phyloP scores from a whole-genome alignment of 768 basidiomycete species.

The Russula vinacea region DNA sequence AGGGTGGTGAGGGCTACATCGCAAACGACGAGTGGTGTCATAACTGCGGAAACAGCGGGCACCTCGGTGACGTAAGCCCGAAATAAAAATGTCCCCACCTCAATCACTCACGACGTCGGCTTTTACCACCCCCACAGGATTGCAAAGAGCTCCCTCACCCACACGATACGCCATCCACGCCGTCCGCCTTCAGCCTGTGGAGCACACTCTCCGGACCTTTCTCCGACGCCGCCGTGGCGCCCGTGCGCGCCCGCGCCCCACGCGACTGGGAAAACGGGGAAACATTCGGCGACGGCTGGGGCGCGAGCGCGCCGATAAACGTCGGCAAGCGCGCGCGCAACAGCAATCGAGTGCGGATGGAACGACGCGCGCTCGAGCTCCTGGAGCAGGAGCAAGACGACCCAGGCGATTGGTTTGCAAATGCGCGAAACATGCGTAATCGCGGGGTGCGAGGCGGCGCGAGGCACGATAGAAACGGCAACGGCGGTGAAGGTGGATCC shows the following conservation, averaged over 20 bases:
- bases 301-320: constrained; percentile 47
- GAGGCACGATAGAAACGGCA: too few species aligned
- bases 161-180: constrained; percentile 46
- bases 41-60: constrained; percentile 69
- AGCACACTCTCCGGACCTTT: constrained; percentile 68
- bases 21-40: constrained; percentile 76
- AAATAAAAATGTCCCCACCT: not conserved
- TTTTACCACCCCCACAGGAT: constrained; percentile 44
- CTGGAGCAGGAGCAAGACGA: constrained; percentile 53
- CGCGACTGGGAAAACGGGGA: constrained; percentile 46
- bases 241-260: constrained; percentile 34
- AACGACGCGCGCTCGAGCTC: constrained; percentile 46
- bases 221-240: constrained; percentile 35
- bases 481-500: constrained; percentile 38
- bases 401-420: constrained; percentile 64
- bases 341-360: constrained; percentile 57
- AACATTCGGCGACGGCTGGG: constrained; percentile 46
- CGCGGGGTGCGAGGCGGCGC: constrained; percentile 34
- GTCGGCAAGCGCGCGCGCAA: constrained; percentile 65
- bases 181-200: constrained; percentile 64
- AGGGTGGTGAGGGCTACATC: constrained; percentile 79
- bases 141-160: constrained; percentile 48
- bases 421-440: constrained; percentile 36
- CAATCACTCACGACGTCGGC: not conserved
- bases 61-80: constrained; percentile 72